Percentiles rank a stretch among this genome's conserved stretches.
Evolutionary conservation across 257 asterid genomes (phyloP).

Genomic region (Solanum habrochaites): DNA sequence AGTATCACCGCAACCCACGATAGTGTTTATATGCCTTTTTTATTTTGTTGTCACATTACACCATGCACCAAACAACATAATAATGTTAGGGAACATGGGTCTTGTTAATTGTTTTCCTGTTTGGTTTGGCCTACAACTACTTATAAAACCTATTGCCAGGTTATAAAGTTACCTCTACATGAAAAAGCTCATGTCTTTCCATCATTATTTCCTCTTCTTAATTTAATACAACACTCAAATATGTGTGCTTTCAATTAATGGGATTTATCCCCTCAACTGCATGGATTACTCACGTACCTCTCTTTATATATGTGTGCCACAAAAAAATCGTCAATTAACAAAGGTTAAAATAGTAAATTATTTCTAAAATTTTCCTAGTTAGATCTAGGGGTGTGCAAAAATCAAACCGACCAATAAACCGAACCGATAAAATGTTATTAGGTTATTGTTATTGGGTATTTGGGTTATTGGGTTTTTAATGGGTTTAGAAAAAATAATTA

Average conservation of each 20-base stretch:
- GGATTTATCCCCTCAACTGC: not conserved
- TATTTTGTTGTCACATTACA: not conserved
- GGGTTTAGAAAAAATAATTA: too few relatives aligned
- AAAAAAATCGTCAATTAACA: not conserved
- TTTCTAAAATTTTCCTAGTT: too few relatives aligned
- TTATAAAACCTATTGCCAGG: conserved; percentile 15
- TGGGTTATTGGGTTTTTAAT: too few relatives aligned
- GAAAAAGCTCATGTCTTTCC: not conserved
- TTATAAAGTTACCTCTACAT: conserved; percentile 7
- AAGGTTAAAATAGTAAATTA: too few relatives aligned
- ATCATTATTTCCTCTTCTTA: conserved; percentile 11
- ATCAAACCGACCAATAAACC: too few relatives aligned
- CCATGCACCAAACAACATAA: conserved; percentile 19
- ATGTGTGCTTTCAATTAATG: not conserved
- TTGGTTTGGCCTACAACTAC: not conserved
- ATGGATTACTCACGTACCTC: not conserved
- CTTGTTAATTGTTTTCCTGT: not conserved
- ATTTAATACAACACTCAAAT: not conserved
- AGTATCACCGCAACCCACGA: too few relatives aligned
- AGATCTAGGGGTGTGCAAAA: too few relatives aligned
- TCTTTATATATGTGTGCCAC: not conserved
- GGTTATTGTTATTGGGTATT: too few relatives aligned
- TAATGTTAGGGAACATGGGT: conserved; percentile 5
- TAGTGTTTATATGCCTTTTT: not conserved
- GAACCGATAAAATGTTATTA: too few relatives aligned